These are phyloP conservation scores for Garcia nutans DNA, from an alignment of 345 rosid genomes.

Conservation along the genomic window DNA sequence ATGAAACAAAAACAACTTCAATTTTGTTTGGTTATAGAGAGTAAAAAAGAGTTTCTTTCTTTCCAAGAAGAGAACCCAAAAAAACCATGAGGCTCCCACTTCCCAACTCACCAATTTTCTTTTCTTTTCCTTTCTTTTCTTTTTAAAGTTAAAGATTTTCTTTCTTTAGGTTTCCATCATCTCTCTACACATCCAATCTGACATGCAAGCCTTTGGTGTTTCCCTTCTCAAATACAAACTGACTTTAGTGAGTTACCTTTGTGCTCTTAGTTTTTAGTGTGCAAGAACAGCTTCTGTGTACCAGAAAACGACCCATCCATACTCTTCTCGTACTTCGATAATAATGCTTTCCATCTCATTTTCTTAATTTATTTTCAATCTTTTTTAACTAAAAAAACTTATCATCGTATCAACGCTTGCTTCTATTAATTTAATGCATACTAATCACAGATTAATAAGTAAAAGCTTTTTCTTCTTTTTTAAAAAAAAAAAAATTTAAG, in stretches of 20 bases:
- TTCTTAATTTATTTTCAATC: neutral
- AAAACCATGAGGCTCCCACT: slow-evolving; percentile 20
- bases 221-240: slow-evolving; percentile 35
- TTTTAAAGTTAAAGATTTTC: neutral
- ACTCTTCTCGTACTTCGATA: slow-evolving; percentile 33
- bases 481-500: too few species aligned
- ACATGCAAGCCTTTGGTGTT: slow-evolving; percentile 34
- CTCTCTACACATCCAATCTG: slow-evolving; percentile 33
- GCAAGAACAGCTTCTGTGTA: slow-evolving; percentile 22
- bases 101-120: neutral
- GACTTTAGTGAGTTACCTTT: slow-evolving; percentile 5
- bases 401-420: too few species aligned
- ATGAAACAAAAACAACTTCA: slow-evolving; percentile 14
- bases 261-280: slow-evolving; percentile 15
- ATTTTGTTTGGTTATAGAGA: neutral
- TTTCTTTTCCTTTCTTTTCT: neutral
- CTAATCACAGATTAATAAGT: too few species aligned
- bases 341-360: slow-evolving; percentile 40
- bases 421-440: too few species aligned
- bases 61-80: slow-evolving; percentile 4
- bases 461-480: too few species aligned
- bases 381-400: neutral
- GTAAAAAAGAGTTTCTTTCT: neutral
- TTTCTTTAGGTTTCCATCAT: neutral
- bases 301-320: slow-evolving; percentile 51